A percentile compares a stretch with the other conserved stretches of the same genome.
phyloP scores from a whole-genome alignment of 169 alveolate species.

The Theileria sp. region DNA sequence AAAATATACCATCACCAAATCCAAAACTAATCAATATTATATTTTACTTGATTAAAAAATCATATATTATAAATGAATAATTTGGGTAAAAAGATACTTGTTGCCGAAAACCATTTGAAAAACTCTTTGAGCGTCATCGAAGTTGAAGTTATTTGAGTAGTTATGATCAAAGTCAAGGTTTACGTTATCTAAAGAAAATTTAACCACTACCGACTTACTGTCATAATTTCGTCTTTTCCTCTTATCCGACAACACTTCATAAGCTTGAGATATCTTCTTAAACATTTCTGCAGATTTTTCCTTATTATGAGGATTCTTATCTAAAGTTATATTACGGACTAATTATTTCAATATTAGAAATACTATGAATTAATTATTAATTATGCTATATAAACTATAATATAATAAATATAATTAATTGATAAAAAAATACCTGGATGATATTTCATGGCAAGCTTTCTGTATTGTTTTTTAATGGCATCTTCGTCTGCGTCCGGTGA shows the following conservation, averaged over 20 bases:
- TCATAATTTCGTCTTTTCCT: constrained; percentile 67
- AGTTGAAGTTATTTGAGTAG: constrained; percentile 44
- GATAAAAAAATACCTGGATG: constrained; percentile 70
- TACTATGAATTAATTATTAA: background rate
- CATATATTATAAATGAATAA: background rate
- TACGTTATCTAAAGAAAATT: constrained; percentile 37
- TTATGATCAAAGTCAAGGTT: background rate
- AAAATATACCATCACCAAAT: background rate
- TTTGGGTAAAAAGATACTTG: constrained; percentile 17
- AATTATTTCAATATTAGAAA: too few relatives aligned
- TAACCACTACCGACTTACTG: constrained; percentile 24
- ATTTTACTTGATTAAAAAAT: background rate
- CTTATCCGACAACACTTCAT: constrained; percentile 71
- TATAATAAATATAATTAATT: background rate
- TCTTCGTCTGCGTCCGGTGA: constrained; percentile 65
- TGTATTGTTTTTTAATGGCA: constrained; percentile 66
- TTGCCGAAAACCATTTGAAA: constrained; percentile 68
- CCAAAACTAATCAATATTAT: background rate
- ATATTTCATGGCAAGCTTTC: constrained; percentile 70
- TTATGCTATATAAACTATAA: too few relatives aligned
- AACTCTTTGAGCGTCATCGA: constrained; percentile 66
- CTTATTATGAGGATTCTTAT: constrained; percentile 62
- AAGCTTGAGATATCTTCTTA: constrained; percentile 71
- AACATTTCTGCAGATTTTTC: constrained; percentile 72
- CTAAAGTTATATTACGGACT: constrained; percentile 22